Conservation (phyloP, 257 asterid genomes). For the Henckelia pumila region DNA sequence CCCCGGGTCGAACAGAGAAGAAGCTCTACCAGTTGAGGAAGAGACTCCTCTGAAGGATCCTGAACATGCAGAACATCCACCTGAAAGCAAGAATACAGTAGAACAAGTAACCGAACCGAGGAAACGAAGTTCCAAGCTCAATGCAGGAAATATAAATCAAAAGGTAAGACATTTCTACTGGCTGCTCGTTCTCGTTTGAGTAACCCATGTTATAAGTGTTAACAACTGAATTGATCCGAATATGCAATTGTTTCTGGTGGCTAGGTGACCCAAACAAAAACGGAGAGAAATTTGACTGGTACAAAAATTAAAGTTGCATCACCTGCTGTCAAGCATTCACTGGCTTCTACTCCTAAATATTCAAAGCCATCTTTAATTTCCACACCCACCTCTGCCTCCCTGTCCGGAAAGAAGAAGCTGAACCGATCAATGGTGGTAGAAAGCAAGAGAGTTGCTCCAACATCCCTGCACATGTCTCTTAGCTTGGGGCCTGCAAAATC, state of each 20-base stretch:
- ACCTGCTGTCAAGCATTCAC: constrained; percentile 32
- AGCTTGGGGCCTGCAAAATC: constrained; percentile 59
- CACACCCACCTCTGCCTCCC: constrained; percentile 40
- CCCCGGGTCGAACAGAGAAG: constrained; percentile 29
- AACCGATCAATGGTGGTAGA: constrained; percentile 32
- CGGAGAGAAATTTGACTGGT: constrained; percentile 34
- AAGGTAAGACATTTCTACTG: constrained; percentile 46
- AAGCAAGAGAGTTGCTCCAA: constrained; percentile 47
- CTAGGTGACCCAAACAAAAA: constrained; percentile 52
- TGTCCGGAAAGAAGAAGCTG: constrained; percentile 41
- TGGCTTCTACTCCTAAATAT: constrained; percentile 21
- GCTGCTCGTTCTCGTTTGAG: constrained; percentile 7
- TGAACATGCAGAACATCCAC: constrained; percentile 30
- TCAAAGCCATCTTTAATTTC: constrained; percentile 37
- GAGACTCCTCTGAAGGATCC: constrained; percentile 32
- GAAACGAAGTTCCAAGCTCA: constrained; percentile 37
- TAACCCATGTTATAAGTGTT: neutral
- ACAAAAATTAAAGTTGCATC: constrained; percentile 49
- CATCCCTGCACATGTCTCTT: constrained; percentile 83
- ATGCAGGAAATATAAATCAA: constrained; percentile 34
- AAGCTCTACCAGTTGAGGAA: constrained; percentile 22
- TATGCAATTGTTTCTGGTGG: constrained; percentile 23
- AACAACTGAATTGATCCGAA: constrained; percentile 8
- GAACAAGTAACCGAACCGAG: constrained; percentile 31
- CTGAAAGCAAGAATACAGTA: constrained; percentile 29